Percentiles rank a stretch among this genome's conserved stretches.
Evolutionary conservation across 108 stramenopile species (phyloP).

Genomic region (Fragilariopsis cylindrus): DNA sequence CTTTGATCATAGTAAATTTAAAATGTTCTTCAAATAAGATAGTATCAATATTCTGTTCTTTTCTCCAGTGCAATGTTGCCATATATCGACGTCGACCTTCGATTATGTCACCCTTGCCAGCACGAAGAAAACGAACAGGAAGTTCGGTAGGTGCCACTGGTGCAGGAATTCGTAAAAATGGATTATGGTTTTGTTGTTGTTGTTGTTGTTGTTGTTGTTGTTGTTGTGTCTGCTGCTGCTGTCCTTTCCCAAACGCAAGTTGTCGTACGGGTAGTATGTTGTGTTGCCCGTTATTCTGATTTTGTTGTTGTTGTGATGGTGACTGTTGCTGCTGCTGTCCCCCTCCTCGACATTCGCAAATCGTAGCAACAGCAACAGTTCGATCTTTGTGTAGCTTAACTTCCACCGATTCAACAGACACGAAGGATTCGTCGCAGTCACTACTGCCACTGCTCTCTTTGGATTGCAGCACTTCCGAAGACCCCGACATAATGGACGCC

Average conservation of each 20-base stretch:
- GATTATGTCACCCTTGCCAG: slow-evolving; percentile 60
- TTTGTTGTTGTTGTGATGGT: not conserved
- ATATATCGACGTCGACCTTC: slow-evolving; percentile 62
- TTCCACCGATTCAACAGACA: not conserved
- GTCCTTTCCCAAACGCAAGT: too few relatives aligned
- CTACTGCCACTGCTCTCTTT: not conserved
- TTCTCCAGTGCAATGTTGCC: slow-evolving; percentile 67
- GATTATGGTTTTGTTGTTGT: not conserved
- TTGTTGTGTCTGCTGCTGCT: not conserved
- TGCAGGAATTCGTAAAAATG: slow-evolving; percentile 18
- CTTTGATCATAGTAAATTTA: slow-evolving; percentile 57
- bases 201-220: too few relatives aligned
- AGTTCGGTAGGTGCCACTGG: slow-evolving; percentile 44
- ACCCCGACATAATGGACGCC: not conserved
- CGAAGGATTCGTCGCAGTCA: not conserved
- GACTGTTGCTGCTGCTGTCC: slow-evolving; percentile 1
- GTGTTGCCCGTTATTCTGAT: not conserved
- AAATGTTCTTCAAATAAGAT: slow-evolving; percentile 59
- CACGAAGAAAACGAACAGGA: slow-evolving; percentile 67
- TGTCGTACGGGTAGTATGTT: not conserved
- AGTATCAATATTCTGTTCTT: slow-evolving; percentile 57
- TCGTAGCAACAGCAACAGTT: not conserved
- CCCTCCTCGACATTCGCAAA: not conserved
- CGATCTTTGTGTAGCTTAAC: not conserved
- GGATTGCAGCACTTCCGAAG: not conserved